Base-by-base conservation (phyloP, 345 rosid species). In the Heritiera fomes region DNA sequence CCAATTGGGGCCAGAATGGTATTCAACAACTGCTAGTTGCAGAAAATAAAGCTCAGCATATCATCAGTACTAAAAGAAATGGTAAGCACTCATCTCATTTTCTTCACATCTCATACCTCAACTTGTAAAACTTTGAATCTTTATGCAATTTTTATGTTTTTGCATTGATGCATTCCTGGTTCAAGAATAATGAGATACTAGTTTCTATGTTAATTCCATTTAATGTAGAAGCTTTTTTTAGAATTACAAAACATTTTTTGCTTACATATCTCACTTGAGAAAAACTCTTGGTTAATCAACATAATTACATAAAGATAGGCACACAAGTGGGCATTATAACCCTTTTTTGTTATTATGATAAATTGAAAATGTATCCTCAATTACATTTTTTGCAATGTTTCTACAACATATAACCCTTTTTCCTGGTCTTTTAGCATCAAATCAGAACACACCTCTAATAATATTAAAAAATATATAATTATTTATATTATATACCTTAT, bases 31-130 rank as follows among this genome's bases (percentile, higher is more conserved):
- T 91, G 76, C 90, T 88, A 67, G 10, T 28, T 73, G 64, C 91
- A 0, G 91, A 91, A 69, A 75, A 91, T 81, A 90, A 88, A 75
- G 89, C 93, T 78, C 90, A 88, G 83, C 90, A 87, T 63, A 88
- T 88, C 75, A 91, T 89, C 80, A 83, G 79, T 73, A 50, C 83
- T 69, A 89, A 91, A 40, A 83, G 88, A 82, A 86, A 76, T 23
- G 80, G 91, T 87, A 78, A 72, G 38, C 76, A 41, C 12, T 68
- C 38, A 30, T 43, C 56, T 59, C 7, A 11, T 56, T n/a, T 73
- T 71, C 40, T 18, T 55, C 38, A 10, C 20, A 38, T 72, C 23
- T 72, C 43, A 15, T 18, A 8, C 8, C 46, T 64, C 1, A 40
- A 20, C n/a, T 64, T 64, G 69, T 34, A 7, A 38, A 30, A 34